phyloP scores from a whole-genome alignment of 2,329 filamentous ascomycete species.

The Talaromyces sp. region DNA sequence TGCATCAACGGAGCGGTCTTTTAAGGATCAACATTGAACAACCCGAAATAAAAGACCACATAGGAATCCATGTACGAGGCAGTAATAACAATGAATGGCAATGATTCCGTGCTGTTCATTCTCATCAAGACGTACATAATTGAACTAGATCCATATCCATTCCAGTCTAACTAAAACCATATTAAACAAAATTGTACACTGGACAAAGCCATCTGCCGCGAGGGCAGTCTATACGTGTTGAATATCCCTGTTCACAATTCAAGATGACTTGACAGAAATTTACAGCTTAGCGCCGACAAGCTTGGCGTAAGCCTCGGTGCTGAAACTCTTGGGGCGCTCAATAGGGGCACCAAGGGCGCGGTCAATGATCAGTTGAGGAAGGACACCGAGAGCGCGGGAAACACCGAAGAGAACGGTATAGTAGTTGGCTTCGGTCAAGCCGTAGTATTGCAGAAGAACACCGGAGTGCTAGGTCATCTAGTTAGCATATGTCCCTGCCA shows the following conservation, averaged over 20 bases:
- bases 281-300: conserved; percentile 85
- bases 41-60: background rate
- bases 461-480: conserved; percentile 64
- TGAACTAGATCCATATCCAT: conserved; percentile 23
- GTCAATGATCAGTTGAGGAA: conserved; percentile 99
- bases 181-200: conserved; percentile 2
- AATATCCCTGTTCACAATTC: background rate
- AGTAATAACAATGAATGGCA: background rate
- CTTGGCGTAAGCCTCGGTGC: conserved; percentile 93
- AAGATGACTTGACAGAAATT: conserved; percentile 27
- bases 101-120: conserved; percentile 28
- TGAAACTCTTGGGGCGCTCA: conserved; percentile 98
- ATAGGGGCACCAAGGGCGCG: conserved; percentile 94
- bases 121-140: conserved; percentile 26
- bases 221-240: conserved; percentile 16
- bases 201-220: conserved; percentile 15
- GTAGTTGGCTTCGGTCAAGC: conserved; percentile 97
- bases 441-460: conserved; percentile 99
- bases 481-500: conserved; percentile 10
- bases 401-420: conserved; percentile 99
- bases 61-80: background rate
- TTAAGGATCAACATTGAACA: too few relatives aligned
- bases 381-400: conserved; percentile 93
- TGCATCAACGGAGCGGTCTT: too few relatives aligned
- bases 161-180: conserved; percentile 8